Percentiles rank a stretch among this genome's conserved stretches.
phyloP scores from a whole-genome alignment of 75 land plant genomes.

The Pinus tabuliformis region DNA sequence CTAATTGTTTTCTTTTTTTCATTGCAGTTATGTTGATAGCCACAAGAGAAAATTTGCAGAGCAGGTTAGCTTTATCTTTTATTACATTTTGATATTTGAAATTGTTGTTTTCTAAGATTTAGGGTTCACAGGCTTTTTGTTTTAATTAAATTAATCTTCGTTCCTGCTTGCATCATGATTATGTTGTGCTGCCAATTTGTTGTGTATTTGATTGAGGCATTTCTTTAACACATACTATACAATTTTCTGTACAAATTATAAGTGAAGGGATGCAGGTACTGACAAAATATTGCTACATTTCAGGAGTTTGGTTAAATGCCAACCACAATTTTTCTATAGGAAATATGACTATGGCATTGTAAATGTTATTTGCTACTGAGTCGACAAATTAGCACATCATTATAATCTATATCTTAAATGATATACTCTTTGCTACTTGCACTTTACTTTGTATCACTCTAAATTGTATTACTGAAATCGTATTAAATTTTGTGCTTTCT shows the following conservation, averaged over 20 bases:
- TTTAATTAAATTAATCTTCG: neutral
- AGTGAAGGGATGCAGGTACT: neutral
- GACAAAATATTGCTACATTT: too few species aligned
- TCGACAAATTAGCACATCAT: neutral
- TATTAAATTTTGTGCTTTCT: neutral
- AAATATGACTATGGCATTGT: neutral
- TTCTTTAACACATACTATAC: neutral
- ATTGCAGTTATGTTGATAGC: slow-evolving; percentile 63
- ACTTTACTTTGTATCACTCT: neutral
- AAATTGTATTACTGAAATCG: neutral
- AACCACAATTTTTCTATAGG: neutral
- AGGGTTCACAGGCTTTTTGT: neutral
- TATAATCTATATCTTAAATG: neutral
- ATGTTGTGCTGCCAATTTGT: neutral
- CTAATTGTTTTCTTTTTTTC: slow-evolving; percentile 4
- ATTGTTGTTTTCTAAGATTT: neutral
- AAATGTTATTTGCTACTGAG: neutral
- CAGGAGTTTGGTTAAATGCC: too few species aligned
- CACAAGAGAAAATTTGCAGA: slow-evolving; percentile 73
- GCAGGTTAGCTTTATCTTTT: slow-evolving; percentile 41
- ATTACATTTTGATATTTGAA: slow-evolving; percentile 1
- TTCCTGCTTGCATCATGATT: neutral
- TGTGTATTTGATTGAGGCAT: neutral
- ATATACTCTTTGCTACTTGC: neutral
- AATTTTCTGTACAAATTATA: neutral